Conservation (phyloP, 2,329 filamentous ascomycete species). For the Pseudogymnoascus sp. region DNA sequence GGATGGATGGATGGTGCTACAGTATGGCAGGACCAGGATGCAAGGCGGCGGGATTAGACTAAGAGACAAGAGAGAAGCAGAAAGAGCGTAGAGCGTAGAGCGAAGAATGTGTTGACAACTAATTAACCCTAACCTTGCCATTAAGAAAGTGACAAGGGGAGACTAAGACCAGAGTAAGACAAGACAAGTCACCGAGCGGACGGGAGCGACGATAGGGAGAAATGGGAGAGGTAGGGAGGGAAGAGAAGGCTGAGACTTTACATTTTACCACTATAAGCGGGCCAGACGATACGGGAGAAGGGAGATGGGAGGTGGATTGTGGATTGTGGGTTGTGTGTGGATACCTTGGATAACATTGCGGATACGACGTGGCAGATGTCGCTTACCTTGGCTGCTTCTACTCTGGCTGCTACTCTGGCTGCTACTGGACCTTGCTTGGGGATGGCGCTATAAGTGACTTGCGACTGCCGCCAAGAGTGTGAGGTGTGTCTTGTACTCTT, state of each 20-base stretch:
- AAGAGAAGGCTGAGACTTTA: not conserved
- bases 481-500: not conserved
- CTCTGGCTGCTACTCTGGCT: no score
- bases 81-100: not conserved
- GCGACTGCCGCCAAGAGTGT: not conserved
- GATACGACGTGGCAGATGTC: not conserved
- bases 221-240: not conserved
- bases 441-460: slow-evolving; percentile 1
- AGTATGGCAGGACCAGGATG: not conserved
- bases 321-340: not conserved
- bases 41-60: not conserved
- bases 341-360: not conserved
- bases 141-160: not conserved
- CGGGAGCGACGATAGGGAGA: not conserved
- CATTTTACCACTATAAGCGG: not conserved
- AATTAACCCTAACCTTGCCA: not conserved
- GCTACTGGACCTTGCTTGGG: not conserved
- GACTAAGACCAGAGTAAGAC: not conserved
- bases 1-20: no score
- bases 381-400: not conserved
- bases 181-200: not conserved
- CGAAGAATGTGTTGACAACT: not conserved
- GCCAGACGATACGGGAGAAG: not conserved
- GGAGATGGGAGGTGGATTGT: no score
- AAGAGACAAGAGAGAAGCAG: not conserved